Base-by-base conservation (phyloP, 1,139 yeast genomes). In the Pichia sp. region DNA sequence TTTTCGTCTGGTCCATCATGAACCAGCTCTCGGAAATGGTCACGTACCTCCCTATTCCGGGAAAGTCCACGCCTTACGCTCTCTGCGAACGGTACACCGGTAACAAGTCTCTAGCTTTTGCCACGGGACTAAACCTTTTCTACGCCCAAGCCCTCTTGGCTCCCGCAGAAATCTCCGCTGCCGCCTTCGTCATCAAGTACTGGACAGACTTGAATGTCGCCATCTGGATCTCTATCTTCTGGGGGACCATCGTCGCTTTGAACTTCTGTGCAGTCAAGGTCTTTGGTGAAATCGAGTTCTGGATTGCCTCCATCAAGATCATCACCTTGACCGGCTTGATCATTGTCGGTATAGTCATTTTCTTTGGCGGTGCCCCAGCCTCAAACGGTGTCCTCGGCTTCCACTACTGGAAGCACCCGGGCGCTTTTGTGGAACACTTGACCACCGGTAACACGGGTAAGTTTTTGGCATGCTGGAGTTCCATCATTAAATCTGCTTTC, bases 401-500 rank as follows among this genome's bases (percentile, higher is more conserved):
- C 59, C 64, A 65, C 22, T 70, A 66, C 52, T 70, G 74, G 74
- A 68, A 68, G 23, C 34, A 64, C 47, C 70, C 69, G 2, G 68
- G 67, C 42, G 70, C 74, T 1, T 71, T 71, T 56, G 60, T 55
- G 37, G 66, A 70, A 51, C 72, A 73, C 56, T 62, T 79, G 47
- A 70, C 68, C 9, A 66, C 71, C 22, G 79, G 87, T 10, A 66
- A 76, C 31, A 82, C 87, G 13, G 96, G 95, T 30, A 70, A 82
- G 60, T 83, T 84, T 62, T 72, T 83, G 53, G 88, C 86, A 44
- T 83, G 87, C 83, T 79, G 85, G 60, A 74, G 83, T 21, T 80
- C 88, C 7, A 72, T 85, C 60, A 79, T 85, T 56, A 78, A 78
- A 57, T 84, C 91, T 41, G 88, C 88, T 58, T 89, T 89, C 72